Evolutionary conservation across 83 land plant species (phyloP), one percentile per base, ranked within the genome.

Genomic region (Larix sibirica): DNA sequence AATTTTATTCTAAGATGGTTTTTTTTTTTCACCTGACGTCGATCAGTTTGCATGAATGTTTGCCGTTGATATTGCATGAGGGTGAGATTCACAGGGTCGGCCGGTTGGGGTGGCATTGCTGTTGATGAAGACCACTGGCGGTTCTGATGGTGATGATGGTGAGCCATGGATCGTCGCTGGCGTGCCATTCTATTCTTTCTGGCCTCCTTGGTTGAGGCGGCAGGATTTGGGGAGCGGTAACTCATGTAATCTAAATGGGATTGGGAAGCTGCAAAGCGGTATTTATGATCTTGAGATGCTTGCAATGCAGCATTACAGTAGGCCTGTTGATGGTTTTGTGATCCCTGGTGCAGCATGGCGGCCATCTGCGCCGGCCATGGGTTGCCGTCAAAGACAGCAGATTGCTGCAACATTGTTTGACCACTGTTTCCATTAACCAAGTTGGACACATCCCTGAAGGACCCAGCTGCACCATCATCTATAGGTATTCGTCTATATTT

Each of bases 161-260:
- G 87, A 42, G 86, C 62, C 28, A 70, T 79, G 17, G 88, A 69
- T 81, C 95, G 82, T 68, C 93, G 77, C 71, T 93, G 95, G 81
- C 95, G 82, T 4, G 95, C 95, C 95, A 93, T 93, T 79, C 95
- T 85, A 84, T 91, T 93, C 89, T 93, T 90, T 85, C 95, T 83
- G 8, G 95, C 95, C 65, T 93, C 95, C 81, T 86, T 91, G 12
- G 95, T 93, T 1, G 93, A 92, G 1, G 93, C 88, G 2, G 91
- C 80, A 14, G 80, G 80, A 59, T 28, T 17, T 24, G 38, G 31
- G 6, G 80, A 78, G 36, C 80, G 62, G 63, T 58, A 59, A 8
- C 33, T 59, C 62, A 59, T 58, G 40, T 58, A 78, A 5, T 78
- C 80, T 31, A 78, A 9, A 16, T 56, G 80, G 14, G 77, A 21